A percentile compares a stretch with the other conserved stretches of the same genome.
Evolutionary conservation across 2,329 filamentous ascomycete genomes (phyloP).

Genomic region (Elsinoe fawcettii): DNA sequence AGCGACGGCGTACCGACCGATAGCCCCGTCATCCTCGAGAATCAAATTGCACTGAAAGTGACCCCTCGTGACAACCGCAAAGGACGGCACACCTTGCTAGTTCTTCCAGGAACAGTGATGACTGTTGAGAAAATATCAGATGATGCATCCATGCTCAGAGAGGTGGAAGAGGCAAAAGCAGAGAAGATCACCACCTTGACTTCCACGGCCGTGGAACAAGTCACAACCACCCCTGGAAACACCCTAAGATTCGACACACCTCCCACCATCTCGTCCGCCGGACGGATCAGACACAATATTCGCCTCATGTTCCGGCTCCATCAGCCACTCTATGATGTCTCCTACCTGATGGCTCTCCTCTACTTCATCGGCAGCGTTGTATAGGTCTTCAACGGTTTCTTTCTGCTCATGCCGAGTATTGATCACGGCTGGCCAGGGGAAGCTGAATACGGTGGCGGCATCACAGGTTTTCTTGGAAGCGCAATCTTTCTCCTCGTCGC

Average conservation of each 20-base stretch:
- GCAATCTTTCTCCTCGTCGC: background rate
- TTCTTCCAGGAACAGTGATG: slow-evolving; percentile 2
- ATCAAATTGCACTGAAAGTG: slow-evolving; percentile 7
- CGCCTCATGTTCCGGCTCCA: background rate
- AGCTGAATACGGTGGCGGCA: background rate
- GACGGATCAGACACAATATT: background rate
- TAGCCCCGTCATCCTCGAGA: background rate
- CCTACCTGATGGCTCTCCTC: slow-evolving; percentile 3
- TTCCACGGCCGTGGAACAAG: background rate
- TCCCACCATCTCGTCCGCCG: background rate
- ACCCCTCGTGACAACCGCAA: slow-evolving; percentile 10
- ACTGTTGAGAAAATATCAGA: background rate
- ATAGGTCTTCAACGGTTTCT: slow-evolving; percentile 8
- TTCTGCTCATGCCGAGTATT: background rate
- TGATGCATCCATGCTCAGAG: background rate
- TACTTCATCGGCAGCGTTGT: background rate
- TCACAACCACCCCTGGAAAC: background rate
- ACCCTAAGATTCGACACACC: slow-evolving; percentile 5
- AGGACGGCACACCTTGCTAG: slow-evolving; percentile 7
- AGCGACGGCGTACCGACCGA: no score
- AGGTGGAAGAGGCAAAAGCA: background rate
- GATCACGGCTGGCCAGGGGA: background rate
- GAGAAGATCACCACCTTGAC: background rate
- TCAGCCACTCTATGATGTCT: slow-evolving; percentile 7
- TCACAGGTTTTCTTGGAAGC: background rate